phyloP scores from a whole-genome alignment of 73 alveolate genomes.

The Effrenium voratum region DNA sequence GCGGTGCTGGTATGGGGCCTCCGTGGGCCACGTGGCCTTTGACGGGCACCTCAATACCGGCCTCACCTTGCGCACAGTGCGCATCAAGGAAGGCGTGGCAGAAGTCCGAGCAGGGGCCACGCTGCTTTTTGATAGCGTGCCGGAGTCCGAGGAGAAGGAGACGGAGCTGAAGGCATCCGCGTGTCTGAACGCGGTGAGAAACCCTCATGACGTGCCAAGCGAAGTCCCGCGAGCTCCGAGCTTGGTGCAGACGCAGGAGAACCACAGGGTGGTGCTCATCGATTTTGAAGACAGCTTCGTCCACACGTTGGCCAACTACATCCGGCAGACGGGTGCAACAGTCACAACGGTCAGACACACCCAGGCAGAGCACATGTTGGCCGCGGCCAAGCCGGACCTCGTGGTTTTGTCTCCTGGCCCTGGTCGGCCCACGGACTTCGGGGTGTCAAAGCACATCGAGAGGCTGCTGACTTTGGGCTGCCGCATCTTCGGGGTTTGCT shows the following conservation, averaged over 20 bases:
- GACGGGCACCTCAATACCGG: slow-evolving; percentile 84
- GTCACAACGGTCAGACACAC: slow-evolving; percentile 45
- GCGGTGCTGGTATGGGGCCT: slow-evolving; percentile 87
- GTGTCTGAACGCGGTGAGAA: slow-evolving; percentile 40
- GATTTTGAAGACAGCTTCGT: slow-evolving; percentile 87
- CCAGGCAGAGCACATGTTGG: slow-evolving; percentile 47
- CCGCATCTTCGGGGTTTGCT: slow-evolving; percentile 71
- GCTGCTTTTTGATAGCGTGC: slow-evolving; percentile 71
- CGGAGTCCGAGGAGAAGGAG: slow-evolving; percentile 93
- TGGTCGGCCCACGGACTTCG: slow-evolving; percentile 80
- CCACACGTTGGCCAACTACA: slow-evolving; percentile 83
- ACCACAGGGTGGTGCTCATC: slow-evolving; percentile 46
- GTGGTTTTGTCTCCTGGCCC: slow-evolving; percentile 87
- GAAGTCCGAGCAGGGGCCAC: slow-evolving; percentile 92
- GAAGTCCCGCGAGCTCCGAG: background rate
- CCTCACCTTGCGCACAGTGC: slow-evolving; percentile 73
- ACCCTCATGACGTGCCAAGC: slow-evolving; percentile 9
- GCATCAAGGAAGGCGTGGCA: slow-evolving; percentile 70
- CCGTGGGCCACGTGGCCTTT: slow-evolving; percentile 53
- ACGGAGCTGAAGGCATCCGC: slow-evolving; percentile 91
- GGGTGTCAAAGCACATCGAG: slow-evolving; percentile 73
- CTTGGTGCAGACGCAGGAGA: slow-evolving; percentile 32
- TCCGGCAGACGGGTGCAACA: slow-evolving; percentile 75
- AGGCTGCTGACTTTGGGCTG: slow-evolving; percentile 43
- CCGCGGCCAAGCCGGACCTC: slow-evolving; percentile 31